Evolutionary conservation across 2,329 filamentous ascomycete species (phyloP), one percentile per base, ranked within the genome.

Genomic region (Trichoderma atroviride): DNA sequence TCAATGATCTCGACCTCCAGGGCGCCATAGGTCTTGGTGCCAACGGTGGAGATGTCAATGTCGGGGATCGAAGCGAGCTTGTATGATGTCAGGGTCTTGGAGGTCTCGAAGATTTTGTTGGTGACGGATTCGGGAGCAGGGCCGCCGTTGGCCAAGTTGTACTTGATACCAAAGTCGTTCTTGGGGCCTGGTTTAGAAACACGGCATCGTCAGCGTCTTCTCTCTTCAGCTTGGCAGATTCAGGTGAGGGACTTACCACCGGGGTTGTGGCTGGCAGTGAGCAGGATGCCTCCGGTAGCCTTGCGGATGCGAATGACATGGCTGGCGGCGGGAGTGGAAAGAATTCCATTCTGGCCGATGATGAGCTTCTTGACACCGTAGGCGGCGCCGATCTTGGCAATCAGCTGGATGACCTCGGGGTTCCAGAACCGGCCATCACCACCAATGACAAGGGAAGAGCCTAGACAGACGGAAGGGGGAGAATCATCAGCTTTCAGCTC

Each of bases 281-380:
- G 85, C 71, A 99, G 87, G 77, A 99, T 99, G 79, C 96, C 96
- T 78, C 96, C 96, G 22, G 96, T 99, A 70, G 96, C 96, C 82
- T 96, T 92, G 78, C 92, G 89, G 84, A 97, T 94, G 76, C 96
- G 91, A 79, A 99, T 99, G 77, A 99, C 83, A 84, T 99, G 94
- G 81, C 93, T 97, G 75, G 96, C 95, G 73, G 96, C 96, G 1
- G 96, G 96, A 31, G 96, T 99, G 75, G 94, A 97, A 77, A 99
- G 87, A 78, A 99, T 98, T 80, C 96, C 96, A 81, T 97, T 87
- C 82, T 97, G 94, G 71, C 96, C 96, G 83, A 99, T 92, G 78
- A 99, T 82, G 69, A 99, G 90, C 89, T 98, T 99, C 92, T 97
- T 98, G 79, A 98, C 96, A 72, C 96, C 96, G 79, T 99, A 98